Evolutionary conservation across 2,329 filamentous ascomycete species (phyloP).

Genomic region (Diaporthe vaccinii): DNA sequence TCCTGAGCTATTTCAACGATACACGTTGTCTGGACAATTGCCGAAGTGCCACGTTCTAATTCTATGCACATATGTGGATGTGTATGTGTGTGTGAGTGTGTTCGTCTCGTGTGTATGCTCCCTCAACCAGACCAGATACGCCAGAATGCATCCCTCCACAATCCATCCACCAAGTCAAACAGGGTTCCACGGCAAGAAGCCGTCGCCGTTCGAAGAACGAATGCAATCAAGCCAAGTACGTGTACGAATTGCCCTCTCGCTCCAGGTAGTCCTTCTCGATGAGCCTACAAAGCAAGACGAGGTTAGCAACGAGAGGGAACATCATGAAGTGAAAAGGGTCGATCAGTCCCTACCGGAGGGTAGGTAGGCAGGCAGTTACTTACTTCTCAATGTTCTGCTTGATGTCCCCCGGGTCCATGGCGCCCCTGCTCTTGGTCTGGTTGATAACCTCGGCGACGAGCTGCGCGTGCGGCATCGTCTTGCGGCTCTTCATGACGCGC

Average conservation of each 20-base stretch:
- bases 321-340: background rate
- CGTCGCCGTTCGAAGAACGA: background rate
- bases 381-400: slow-evolving; percentile 98
- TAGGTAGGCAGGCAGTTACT: slow-evolving; percentile 50
- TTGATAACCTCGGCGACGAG: slow-evolving; percentile 93
- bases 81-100: background rate
- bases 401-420: slow-evolving; percentile 87
- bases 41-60: background rate
- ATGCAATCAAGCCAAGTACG: slow-evolving; percentile 72
- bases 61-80: background rate
- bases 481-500: slow-evolving; percentile 94
- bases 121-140: slow-evolving; percentile 14
- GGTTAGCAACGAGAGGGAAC: background rate
- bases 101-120: background rate
- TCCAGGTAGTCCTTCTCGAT: slow-evolving; percentile 97
- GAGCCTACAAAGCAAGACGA: slow-evolving; percentile 64
- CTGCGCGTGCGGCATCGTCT: slow-evolving; percentile 87
- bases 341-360: background rate
- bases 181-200: background rate
- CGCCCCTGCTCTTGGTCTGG: slow-evolving; percentile 87
- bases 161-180: background rate
- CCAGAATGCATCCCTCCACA: background rate
- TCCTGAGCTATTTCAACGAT: background rate
- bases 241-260: slow-evolving; percentile 78
- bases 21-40: background rate